Evolutionary conservation across 352 stramenopile species (phyloP).

Genomic region (Phytophthora meadii): DNA sequence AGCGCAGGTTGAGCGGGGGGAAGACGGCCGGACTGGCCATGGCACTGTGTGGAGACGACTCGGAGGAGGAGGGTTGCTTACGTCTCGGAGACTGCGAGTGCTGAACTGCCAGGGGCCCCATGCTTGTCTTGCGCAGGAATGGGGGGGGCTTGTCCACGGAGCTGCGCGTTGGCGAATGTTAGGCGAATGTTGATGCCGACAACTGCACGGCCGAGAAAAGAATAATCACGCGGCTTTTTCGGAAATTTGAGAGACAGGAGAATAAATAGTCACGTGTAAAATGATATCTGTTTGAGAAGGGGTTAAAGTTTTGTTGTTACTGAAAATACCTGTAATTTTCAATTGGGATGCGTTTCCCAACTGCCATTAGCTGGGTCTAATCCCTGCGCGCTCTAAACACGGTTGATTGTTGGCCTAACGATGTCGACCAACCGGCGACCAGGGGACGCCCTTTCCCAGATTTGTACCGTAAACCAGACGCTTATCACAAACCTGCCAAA

Average conservation of each 20-base stretch:
- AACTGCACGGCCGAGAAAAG: constrained; percentile 20
- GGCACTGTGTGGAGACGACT: constrained; percentile 3
- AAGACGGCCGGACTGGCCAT: constrained; percentile 33
- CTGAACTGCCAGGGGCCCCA: constrained; percentile 35
- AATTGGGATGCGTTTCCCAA: constrained; percentile 16
- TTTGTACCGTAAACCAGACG: constrained; percentile 5
- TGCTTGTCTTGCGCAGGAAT: constrained; percentile 10
- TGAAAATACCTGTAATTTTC: neutral
- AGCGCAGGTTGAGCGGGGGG: constrained; percentile 34
- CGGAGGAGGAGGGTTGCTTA: constrained; percentile 16
- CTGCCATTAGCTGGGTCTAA: constrained; percentile 15
- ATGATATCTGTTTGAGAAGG: neutral
- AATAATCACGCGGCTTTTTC: constrained; percentile 41
- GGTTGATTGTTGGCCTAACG: constrained; percentile 20
- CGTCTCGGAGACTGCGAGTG: constrained; percentile 28
- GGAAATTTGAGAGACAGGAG: constrained; percentile 18
- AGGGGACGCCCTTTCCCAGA: constrained; percentile 21
- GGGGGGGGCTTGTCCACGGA: constrained; percentile 16
- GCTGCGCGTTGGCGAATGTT: constrained; percentile 42
- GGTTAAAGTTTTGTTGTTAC: neutral
- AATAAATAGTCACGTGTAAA: neutral
- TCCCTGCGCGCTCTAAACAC: constrained; percentile 23
- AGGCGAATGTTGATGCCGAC: constrained; percentile 49
- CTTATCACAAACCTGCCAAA: constrained; percentile 8
- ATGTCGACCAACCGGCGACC: constrained; percentile 5